Evolutionary conservation across 345 rosid species (phyloP).

Genomic region (Rhizophora apiculata): DNA sequence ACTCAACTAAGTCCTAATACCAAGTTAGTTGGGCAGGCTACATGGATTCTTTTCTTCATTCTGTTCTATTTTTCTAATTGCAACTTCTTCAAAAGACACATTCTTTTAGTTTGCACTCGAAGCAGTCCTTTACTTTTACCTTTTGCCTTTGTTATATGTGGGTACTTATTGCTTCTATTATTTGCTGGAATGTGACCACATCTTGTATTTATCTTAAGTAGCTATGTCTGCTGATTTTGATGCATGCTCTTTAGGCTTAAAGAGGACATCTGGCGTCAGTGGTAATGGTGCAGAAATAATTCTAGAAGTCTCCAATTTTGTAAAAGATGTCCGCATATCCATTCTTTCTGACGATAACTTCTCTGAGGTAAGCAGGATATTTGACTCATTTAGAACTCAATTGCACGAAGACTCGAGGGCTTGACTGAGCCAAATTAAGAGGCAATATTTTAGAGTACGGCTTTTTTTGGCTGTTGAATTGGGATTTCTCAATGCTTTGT

Average conservation of each 20-base stretch:
- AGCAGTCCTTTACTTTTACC: no score
- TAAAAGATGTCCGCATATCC: conserved; percentile 54
- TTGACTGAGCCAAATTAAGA: not conserved
- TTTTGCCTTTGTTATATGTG: no score
- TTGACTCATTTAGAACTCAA: not conserved
- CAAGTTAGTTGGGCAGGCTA: no score
- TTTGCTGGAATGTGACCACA: not conserved
- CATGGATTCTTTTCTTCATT: no score
- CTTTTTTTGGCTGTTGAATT: not conserved
- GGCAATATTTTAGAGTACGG: not conserved
- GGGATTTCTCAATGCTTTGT: conserved; percentile 1
- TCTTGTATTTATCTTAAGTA: not conserved
- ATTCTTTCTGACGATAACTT: conserved; percentile 75
- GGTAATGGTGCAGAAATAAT: conserved; percentile 35
- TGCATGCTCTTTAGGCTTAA: conserved; percentile 48
- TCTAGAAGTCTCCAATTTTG: conserved; percentile 60
- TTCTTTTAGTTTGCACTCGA: no score
- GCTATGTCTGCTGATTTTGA: not conserved
- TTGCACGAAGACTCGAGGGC: not conserved
- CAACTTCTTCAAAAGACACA: no score
- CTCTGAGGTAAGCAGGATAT: conserved; percentile 49
- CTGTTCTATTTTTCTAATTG: no score
- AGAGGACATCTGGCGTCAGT: conserved; percentile 39
- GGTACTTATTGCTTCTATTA: not conserved
- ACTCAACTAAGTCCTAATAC: no score